Conservation (phyloP, 345 rosid genomes). For the Salix koriyanagi region DNA sequence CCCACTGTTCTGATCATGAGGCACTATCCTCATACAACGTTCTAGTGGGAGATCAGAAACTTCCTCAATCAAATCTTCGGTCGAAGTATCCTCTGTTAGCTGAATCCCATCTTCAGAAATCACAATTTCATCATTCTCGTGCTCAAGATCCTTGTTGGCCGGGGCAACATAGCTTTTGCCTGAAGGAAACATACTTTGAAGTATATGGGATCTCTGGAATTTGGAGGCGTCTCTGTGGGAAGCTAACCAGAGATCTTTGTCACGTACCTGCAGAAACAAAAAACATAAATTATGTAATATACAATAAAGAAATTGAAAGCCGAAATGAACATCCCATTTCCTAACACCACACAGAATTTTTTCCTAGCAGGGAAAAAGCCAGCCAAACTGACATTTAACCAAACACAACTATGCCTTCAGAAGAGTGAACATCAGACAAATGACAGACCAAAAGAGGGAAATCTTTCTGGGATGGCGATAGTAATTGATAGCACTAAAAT, state of each 20-base stretch:
- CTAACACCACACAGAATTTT: not conserved
- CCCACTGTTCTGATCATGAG: slow-evolving; percentile 96
- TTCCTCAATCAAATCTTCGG: slow-evolving; percentile 47
- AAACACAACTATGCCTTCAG: not conserved
- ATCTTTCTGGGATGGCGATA: not conserved
- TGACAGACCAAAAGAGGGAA: not conserved
- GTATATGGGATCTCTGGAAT: slow-evolving; percentile 45
- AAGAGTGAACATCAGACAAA: not conserved
- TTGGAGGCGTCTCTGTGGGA: slow-evolving; percentile 61
- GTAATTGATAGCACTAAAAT: not conserved
- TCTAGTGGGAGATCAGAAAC: slow-evolving; percentile 72
- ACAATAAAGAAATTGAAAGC: not conserved
- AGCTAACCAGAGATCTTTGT: slow-evolving; percentile 63
- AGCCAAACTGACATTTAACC: not conserved
- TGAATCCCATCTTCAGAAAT: slow-evolving; percentile 28
- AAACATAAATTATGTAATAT: not conserved
- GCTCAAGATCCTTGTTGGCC: slow-evolving; percentile 18
- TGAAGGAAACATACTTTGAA: slow-evolving; percentile 84
- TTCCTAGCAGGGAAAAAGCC: not conserved
- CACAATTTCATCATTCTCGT: slow-evolving; percentile 28
- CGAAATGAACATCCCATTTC: not conserved
- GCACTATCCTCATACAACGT: slow-evolving; percentile 81
- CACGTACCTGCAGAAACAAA: slow-evolving; percentile 48
- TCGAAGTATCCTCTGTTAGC: slow-evolving; percentile 23
- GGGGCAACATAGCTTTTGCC: slow-evolving; percentile 37